Percentiles rank a stretch among this genome's conserved stretches.
These are phyloP conservation scores for Dothideomycetidae sp. DNA, from an alignment of 2,329 filamentous ascomycete genomes.

Conservation along the genomic window DNA sequence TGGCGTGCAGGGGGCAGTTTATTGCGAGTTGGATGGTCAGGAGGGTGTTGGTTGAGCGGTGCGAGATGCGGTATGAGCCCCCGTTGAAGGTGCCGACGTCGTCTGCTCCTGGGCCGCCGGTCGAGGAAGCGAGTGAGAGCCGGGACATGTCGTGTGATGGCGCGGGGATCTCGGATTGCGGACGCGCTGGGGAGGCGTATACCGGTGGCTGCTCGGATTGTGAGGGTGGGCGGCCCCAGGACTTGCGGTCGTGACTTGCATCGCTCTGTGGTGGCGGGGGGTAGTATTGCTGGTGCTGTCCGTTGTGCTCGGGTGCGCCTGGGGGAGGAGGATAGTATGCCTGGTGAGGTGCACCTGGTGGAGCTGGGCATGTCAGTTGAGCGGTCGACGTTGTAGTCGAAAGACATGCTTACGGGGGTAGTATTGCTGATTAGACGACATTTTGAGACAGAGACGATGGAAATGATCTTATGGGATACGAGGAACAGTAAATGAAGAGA, in stretches of 20 bases:
- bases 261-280: background rate
- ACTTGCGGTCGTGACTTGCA: background rate
- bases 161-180: constrained; percentile 21
- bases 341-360: constrained; percentile 4
- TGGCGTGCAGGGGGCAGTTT: constrained; percentile 67
- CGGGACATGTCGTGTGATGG: constrained; percentile 19
- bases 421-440: too few species aligned
- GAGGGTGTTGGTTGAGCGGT: constrained; percentile 80
- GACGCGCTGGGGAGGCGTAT: constrained; percentile 16
- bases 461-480: too few species aligned
- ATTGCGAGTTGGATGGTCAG: constrained; percentile 80
- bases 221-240: background rate
- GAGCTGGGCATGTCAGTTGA: constrained; percentile 1
- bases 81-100: constrained; percentile 96
- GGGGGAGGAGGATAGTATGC: constrained; percentile 8
- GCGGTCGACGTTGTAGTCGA: too few species aligned
- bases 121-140: constrained; percentile 32
- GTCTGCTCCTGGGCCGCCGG: constrained; percentile 57
- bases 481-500: too few species aligned
- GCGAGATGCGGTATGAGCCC: constrained; percentile 83
- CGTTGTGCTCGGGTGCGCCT: too few species aligned
- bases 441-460: too few species aligned
- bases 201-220: constrained; percentile 15
- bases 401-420: too few species aligned
- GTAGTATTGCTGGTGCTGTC: background rate